Base-by-base conservation (phyloP, 805 yeast species). In the Schwanniomyces pseudopolymorphus region DNA sequence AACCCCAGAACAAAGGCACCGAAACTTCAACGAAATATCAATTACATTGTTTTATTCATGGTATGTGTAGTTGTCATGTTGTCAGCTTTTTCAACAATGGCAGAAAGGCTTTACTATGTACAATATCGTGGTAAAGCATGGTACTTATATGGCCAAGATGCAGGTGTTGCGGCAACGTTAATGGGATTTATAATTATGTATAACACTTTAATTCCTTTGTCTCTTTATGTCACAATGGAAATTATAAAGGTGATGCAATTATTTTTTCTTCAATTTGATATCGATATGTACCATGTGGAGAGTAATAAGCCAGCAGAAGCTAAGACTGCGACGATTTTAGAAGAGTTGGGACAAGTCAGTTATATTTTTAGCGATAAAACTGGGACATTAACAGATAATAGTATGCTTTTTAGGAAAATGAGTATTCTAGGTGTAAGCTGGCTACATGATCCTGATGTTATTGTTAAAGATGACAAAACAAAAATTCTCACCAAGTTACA, bases 151-250 rank as follows among this genome's bases (percentile, higher is more conserved):
- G 80, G 78, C 3, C 75, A 80, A 55, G 94, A 87, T 54, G 96
- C 85, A 0, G 95, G 96, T 19, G 78, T 81, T 17, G 92, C 96
- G 2, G 87, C 96, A 1, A 88, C 96, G 0, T 76, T 94, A 42
- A 91, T 94, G 96, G 90, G 98, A 2, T 95, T 87, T 66, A 85
- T 94, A 52, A 92, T 94, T 72, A 92, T 94, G 98, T 92, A 86
- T 71, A 94, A 94, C 63, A 94, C 99, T 0, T 78, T 94, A 70
- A 94, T 94, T 60, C 99, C 99, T 0, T 72, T 94, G 26, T 92
- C 98, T 0, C 77, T 94, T 24, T 95, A 94, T 61, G 98, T 94
- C 17, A 90, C 98, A 0, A 88, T 92, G 89, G 99, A 95, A 63
- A 85, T 94, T 50, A 90, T 91, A 60, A 94, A 94, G 61, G 87